These are phyloP conservation scores for Coemansia sp. DNA, from an alignment of 192 early-diverging fungal species.

Conservation along the genomic window DNA sequence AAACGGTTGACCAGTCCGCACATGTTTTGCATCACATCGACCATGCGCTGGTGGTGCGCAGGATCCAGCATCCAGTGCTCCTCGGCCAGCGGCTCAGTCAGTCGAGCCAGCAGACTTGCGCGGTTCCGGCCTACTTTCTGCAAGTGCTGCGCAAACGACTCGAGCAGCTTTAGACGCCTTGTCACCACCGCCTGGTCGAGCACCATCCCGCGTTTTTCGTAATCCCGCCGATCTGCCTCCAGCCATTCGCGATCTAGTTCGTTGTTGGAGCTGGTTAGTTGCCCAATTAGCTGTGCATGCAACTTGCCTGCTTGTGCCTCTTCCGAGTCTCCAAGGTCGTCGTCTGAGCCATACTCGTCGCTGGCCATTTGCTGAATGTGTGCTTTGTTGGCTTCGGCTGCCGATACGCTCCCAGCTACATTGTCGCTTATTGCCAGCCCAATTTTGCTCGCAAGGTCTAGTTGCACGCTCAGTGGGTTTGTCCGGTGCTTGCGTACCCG, in stretches of 20 bases:
- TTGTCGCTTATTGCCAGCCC: conserved; percentile 23
- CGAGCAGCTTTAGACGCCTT: conserved; percentile 16
- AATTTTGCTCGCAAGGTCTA: conserved; percentile 33
- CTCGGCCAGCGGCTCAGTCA: conserved; percentile 39
- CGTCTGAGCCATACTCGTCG: conserved; percentile 40
- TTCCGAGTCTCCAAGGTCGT: conserved; percentile 34
- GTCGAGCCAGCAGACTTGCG: conserved; percentile 25
- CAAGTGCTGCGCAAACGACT: conserved; percentile 31
- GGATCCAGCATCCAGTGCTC: conserved; percentile 50
- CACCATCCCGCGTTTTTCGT: conserved; percentile 22
- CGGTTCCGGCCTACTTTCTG: conserved; percentile 26
- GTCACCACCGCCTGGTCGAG: conserved; percentile 30
- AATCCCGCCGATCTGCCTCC: conserved; percentile 31
- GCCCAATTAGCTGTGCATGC: conserved; percentile 4
- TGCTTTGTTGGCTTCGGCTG: conserved; percentile 14
- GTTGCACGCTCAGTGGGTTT: conserved; percentile 13
- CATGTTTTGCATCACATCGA: conserved; percentile 34
- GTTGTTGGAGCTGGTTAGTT: conserved; percentile 9
- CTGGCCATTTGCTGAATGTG: conserved; percentile 17
- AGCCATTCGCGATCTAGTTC: conserved; percentile 6
- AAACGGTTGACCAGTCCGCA: conserved; percentile 26
- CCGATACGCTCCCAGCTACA: neutral
- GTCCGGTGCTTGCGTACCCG: neutral
- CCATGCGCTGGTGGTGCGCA: conserved; percentile 36
- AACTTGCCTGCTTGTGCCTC: conserved; percentile 26